Percentiles rank a stretch among this genome's conserved stretches.
These are phyloP conservation scores for Handroanthus guayacan DNA, from an alignment of 257 asterid species.

Conservation along the genomic window DNA sequence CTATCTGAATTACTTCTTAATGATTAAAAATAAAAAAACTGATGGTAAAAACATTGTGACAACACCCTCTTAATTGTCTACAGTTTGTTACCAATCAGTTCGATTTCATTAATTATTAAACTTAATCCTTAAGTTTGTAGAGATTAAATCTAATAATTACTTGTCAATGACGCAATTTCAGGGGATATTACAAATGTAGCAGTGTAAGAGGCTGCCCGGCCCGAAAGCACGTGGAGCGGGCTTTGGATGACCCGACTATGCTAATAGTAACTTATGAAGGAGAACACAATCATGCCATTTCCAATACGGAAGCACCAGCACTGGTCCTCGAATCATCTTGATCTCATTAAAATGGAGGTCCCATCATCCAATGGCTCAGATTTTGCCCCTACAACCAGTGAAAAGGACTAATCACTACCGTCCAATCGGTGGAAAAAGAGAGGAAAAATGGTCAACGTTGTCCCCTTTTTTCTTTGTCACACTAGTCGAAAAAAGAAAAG, in stretches of 20 bases:
- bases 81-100: not conserved
- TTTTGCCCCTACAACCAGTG: constrained; percentile 9
- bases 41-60: too few species aligned
- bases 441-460: constrained; percentile 50
- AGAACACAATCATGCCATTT: constrained; percentile 75
- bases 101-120: not conserved
- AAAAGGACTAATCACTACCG: constrained; percentile 42
- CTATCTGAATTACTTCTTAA: too few species aligned
- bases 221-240: constrained; percentile 89
- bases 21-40: too few species aligned
- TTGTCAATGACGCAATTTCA: constrained; percentile 31
- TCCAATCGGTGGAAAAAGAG: constrained; percentile 31
- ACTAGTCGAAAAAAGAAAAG: constrained; percentile 38
- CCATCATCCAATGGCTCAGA: constrained; percentile 41
- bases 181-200: constrained; percentile 95
- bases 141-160: not conserved
- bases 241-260: constrained; percentile 82
- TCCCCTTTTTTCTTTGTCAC: constrained; percentile 25
- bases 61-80: not conserved
- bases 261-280: constrained; percentile 90
- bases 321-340: constrained; percentile 72
- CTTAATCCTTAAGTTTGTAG: not conserved
- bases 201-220: constrained; percentile 94
- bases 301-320: constrained; percentile 59
- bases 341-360: constrained; percentile 21